Evolutionary conservation across 768 basidiomycete species (phyloP).

Genomic region (Agrocybe praecox): DNA sequence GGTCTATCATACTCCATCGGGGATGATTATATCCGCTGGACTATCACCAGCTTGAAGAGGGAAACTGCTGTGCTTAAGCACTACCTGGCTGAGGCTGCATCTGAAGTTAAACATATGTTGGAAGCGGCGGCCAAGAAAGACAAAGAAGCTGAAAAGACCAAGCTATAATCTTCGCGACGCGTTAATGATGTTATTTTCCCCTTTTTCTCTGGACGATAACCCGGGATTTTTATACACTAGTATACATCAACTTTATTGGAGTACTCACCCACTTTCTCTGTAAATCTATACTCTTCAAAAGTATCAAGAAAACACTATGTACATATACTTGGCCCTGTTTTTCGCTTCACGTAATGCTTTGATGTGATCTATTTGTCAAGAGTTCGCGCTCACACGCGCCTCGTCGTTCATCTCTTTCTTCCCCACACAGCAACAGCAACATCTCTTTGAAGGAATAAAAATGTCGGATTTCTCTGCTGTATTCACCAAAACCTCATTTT

Average conservation of each 20-base stretch:
- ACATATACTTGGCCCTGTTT: too few species aligned
- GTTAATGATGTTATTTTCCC: not conserved
- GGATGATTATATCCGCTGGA: constrained; percentile 85
- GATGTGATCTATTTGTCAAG: not conserved
- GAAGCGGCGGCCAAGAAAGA: constrained; percentile 58
- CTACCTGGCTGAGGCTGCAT: constrained; percentile 80
- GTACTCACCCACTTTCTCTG: not conserved
- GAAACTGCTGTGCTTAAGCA: constrained; percentile 59
- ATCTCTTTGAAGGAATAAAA: not conserved
- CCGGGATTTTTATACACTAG: not conserved
- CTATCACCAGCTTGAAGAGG: constrained; percentile 75
- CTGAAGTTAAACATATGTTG: constrained; percentile 76
- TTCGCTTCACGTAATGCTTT: not conserved
- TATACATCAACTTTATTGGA: not conserved
- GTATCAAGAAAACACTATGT: not conserved
- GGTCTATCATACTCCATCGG: constrained; percentile 92
- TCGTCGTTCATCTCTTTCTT: not conserved
- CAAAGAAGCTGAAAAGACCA: constrained; percentile 31
- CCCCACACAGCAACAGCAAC: too few species aligned
- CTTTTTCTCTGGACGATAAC: not conserved
- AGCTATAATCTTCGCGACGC: constrained; percentile 5
- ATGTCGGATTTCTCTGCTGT: constrained; percentile 20
- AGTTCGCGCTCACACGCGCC: not conserved
- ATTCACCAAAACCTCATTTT: constrained; percentile 53
- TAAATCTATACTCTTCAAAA: not conserved